These are phyloP conservation scores for Didymella glomerata DNA, from an alignment of 2,329 filamentous ascomycete genomes.

Conservation along the genomic window DNA sequence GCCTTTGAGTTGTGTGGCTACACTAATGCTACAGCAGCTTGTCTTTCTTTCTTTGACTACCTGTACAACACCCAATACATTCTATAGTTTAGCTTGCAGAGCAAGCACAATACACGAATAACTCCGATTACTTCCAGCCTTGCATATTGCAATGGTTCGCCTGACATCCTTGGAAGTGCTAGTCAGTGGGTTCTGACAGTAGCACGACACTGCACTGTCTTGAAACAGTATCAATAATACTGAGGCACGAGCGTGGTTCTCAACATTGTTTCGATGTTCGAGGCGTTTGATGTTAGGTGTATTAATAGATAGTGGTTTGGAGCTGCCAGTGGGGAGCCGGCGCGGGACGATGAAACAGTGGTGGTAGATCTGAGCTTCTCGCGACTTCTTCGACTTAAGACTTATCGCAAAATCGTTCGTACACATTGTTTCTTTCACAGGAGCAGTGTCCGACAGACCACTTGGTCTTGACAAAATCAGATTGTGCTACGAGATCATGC, in stretches of 20 bases:
- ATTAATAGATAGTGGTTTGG: conserved; percentile 5
- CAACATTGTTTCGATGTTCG: neutral
- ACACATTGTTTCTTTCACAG: too few species aligned
- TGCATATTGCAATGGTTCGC: neutral
- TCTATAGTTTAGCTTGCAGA: neutral
- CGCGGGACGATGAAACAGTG: conserved; percentile 19
- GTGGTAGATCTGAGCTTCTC: neutral
- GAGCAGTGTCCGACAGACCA: too few species aligned
- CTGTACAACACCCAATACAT: conserved; percentile 1
- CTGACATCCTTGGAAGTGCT: neutral
- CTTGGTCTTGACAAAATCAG: too few species aligned
- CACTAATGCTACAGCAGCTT: conserved; percentile 1
- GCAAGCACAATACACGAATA: neutral
- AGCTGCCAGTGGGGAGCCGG: conserved; percentile 14
- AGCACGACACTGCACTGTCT: neutral
- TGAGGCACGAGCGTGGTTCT: conserved; percentile 4
- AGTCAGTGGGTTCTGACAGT: conserved; percentile 12
- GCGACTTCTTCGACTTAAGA: too few species aligned
- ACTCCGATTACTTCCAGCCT: neutral
- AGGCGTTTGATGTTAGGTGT: conserved; percentile 14
- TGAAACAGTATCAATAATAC: conserved; percentile 12
- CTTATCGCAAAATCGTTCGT: too few species aligned
- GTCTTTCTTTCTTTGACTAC: neutral
- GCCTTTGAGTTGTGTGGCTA: neutral
- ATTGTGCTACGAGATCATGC: too few species aligned